Evolutionary conservation across 2,329 filamentous ascomycete species (phyloP).

Genomic region (Mariannaea elegans): DNA sequence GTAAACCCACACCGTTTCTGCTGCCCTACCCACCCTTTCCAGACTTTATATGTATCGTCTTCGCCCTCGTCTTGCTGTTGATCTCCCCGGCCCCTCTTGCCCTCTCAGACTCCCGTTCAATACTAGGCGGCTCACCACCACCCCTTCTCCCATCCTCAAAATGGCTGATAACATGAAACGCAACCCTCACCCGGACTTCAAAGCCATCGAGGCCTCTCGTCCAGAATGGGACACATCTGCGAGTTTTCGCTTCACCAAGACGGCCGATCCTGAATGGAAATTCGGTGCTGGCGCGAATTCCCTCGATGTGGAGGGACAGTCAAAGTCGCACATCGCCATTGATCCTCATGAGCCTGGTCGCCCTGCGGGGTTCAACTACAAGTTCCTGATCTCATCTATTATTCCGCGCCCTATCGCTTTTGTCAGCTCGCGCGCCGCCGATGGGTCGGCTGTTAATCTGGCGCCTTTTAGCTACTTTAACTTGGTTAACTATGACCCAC

Average conservation of each 20-base stretch:
- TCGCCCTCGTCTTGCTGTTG: background rate
- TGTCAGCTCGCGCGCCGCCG: slow-evolving; percentile 62
- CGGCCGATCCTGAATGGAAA: slow-evolving; percentile 71
- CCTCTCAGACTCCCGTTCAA: slow-evolving; percentile 11
- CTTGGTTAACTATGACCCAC: slow-evolving; percentile 85
- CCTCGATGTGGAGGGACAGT: slow-evolving; percentile 37
- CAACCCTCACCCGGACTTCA: slow-evolving; percentile 75
- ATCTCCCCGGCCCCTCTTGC: slow-evolving; percentile 3
- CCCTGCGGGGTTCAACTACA: slow-evolving; percentile 81
- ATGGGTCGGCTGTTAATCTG: slow-evolving; percentile 74
- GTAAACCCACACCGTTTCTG: background rate
- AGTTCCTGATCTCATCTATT: slow-evolving; percentile 85
- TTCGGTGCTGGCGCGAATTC: slow-evolving; percentile 73
- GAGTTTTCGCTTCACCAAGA: slow-evolving; percentile 67
- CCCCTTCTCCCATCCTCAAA: slow-evolving; percentile 20
- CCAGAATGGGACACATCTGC: slow-evolving; percentile 63
- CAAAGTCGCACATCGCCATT: slow-evolving; percentile 74
- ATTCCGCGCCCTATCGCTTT: slow-evolving; percentile 83
- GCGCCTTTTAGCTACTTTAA: slow-evolving; percentile 91
- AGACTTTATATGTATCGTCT: background rate
- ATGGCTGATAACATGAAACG: slow-evolving; percentile 56
- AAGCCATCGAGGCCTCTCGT: slow-evolving; percentile 72
- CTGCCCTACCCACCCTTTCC: background rate
- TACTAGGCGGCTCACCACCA: slow-evolving; percentile 10
- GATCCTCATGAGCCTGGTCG: slow-evolving; percentile 81